Evolutionary conservation across 1,139 yeast species (phyloP).

Genomic region (Magnusiomyces starmeri): DNA sequence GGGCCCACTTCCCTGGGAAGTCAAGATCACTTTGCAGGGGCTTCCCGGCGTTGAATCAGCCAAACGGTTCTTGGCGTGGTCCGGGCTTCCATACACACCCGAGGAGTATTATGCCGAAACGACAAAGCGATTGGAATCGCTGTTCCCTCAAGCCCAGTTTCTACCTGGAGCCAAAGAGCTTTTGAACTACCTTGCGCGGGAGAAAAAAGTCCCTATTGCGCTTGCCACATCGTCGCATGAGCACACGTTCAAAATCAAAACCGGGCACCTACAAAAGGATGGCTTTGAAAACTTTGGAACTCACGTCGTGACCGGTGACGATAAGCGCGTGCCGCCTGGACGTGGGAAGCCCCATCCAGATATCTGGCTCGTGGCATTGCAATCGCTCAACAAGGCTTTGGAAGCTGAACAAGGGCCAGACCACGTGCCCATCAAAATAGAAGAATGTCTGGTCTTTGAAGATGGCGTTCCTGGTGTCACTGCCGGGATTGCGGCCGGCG

Average conservation of each 20-base stretch:
- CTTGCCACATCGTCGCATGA: slow-evolving; percentile 82
- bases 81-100: slow-evolving; percentile 57
- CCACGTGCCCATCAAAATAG: slow-evolving; percentile 44
- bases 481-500: slow-evolving; percentile 81
- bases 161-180: slow-evolving; percentile 82
- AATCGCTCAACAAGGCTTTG: slow-evolving; percentile 47
- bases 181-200: slow-evolving; percentile 43
- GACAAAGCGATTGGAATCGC: slow-evolving; percentile 44
- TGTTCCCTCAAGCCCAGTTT: slow-evolving; percentile 59
- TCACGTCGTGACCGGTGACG: slow-evolving; percentile 83
- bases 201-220: slow-evolving; percentile 69
- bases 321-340: slow-evolving; percentile 69
- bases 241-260: slow-evolving; percentile 56
- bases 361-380: slow-evolving; percentile 79
- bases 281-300: slow-evolving; percentile 53
- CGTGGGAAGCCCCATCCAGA: slow-evolving; percentile 92
- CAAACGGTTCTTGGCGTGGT: slow-evolving; percentile 56
- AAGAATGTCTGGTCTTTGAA: slow-evolving; percentile 84
- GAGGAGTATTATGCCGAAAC: slow-evolving; percentile 52
- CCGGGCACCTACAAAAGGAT: slow-evolving; percentile 54
- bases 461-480: slow-evolving; percentile 88
- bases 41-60: slow-evolving; percentile 71
- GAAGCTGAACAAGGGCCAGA: slow-evolving; percentile 21
- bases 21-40: slow-evolving; percentile 81
- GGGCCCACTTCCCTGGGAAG: slow-evolving; percentile 82